phyloP scores from a whole-genome alignment of 805 yeast species.

The Nakazawaea anatomiae region DNA sequence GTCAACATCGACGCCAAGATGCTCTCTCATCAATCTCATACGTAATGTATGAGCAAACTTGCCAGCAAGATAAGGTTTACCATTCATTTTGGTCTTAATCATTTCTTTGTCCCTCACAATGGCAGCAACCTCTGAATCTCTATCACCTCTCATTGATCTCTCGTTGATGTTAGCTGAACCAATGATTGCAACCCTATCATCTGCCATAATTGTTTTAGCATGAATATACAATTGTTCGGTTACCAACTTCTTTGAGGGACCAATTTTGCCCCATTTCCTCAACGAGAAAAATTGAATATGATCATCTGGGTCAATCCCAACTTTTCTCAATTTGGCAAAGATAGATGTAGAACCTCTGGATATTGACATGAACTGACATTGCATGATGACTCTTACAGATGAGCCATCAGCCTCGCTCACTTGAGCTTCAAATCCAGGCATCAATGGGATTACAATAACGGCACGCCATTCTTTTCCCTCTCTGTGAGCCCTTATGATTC shows the following conservation, averaged over 20 bases:
- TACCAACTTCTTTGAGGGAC: constrained; percentile 63
- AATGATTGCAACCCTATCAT: constrained; percentile 87
- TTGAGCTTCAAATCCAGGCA: constrained; percentile 96
- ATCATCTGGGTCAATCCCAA: constrained; percentile 84
- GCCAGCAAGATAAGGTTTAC: constrained; percentile 73
- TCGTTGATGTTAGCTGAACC: constrained; percentile 98
- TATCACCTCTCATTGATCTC: constrained; percentile 87
- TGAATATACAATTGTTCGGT: constrained; percentile 94
- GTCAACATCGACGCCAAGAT: constrained; percentile 90
- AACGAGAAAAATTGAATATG: constrained; percentile 88
- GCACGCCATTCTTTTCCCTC: constrained; percentile 84
- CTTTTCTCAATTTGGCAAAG: constrained; percentile 69
- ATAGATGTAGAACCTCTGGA: constrained; percentile 87
- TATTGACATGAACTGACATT: constrained; percentile 90
- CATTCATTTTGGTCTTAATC: constrained; percentile 70
- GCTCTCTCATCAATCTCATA: constrained; percentile 93
- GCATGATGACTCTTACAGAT: constrained; percentile 92
- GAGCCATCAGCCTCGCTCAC: constrained; percentile 94
- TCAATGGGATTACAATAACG: constrained; percentile 82
- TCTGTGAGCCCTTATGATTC: constrained; percentile 83
- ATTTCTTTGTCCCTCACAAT: constrained; percentile 78
- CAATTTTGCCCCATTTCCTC: constrained; percentile 93
- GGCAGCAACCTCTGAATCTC: constrained; percentile 95
- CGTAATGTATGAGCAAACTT: constrained; percentile 86
- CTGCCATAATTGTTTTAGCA: constrained; percentile 87